Base-by-base conservation (phyloP, 306 rosid genomes). In the Fragaria iinumae region DNA sequence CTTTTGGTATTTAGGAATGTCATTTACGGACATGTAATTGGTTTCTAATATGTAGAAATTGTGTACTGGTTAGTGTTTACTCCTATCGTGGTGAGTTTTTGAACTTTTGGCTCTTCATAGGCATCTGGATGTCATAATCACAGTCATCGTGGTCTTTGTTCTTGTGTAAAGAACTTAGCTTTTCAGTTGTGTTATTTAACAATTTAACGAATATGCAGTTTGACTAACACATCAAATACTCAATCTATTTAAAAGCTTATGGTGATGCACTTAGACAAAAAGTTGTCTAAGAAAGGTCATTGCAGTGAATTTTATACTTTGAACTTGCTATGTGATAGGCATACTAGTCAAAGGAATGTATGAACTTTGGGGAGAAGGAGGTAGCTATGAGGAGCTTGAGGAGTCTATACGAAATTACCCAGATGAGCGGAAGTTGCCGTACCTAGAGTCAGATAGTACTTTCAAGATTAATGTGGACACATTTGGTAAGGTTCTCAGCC, bases 301-400 rank as follows among this genome's bases (percentile, higher is more conserved):
- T 38, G 38, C 34, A 20, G 38, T 55, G 45, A 8, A 38, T 25
- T 72, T 41, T 44, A 16, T 17, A 5, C 17, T 29, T 17, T 43
- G 18, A 18, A 60, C 34, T 23, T 74, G 77, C 8, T 43, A 44
- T 74, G 16, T 65, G 79, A 77, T 45, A 95, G 98, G 97, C 70
- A 92, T 95, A 87, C 93, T 95, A 52, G 96, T 92, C 80, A 95
- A 90, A 88, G 98, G 98, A 63, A 88, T 95, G 89, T 95, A 92
- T 83, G 98, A 95, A 76, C 83, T 92, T 14, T 92, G 97, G 97
- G 98, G 97, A 44, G 97, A 90, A 84, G 98, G 98, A 74, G 69
- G 86, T 67, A 85, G 83, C 84, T 84, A 89, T 67, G 92, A 88
- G 82, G 98, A 90, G 73, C 84, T 92, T 76, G 90, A 88, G 71